These are phyloP conservation scores for Aspergillus tanneri DNA, from an alignment of 2,329 filamentous ascomycete species.

Conservation along the genomic window DNA sequence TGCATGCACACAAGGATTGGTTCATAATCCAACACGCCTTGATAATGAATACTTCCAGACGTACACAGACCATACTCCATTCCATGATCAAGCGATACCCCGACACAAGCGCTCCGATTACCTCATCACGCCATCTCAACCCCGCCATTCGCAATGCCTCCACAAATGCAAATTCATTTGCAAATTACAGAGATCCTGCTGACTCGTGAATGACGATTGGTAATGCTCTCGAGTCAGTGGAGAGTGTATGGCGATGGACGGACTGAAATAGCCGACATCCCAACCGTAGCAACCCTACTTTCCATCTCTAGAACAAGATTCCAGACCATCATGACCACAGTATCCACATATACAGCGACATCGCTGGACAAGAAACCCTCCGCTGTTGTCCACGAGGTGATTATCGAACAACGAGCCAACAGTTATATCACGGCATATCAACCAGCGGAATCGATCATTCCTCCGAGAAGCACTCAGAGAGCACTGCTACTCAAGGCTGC, in stretches of 20 bases:
- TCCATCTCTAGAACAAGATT: too few species aligned
- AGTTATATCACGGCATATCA: background rate
- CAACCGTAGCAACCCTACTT: too few species aligned
- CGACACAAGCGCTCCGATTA: too few species aligned
- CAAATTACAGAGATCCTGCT: conserved; percentile 9
- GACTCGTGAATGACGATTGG: background rate
- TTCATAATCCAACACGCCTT: too few species aligned
- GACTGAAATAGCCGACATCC: background rate
- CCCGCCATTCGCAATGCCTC: conserved; percentile 33
- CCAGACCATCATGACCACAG: conserved; percentile 16
- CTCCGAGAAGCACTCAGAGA: conserved; percentile 38
- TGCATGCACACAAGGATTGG: background rate
- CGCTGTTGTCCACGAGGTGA: conserved; percentile 11
- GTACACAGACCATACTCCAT: too few species aligned
- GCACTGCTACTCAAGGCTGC: conserved; percentile 53
- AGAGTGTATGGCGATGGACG: background rate
- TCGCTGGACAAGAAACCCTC: conserved; percentile 16
- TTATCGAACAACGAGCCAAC: conserved; percentile 10
- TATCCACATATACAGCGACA: conserved; percentile 12
- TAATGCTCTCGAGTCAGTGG: background rate
- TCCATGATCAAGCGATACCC: too few species aligned
- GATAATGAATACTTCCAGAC: too few species aligned
- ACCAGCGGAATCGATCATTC: conserved; percentile 8
- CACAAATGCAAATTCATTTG: conserved; percentile 4
- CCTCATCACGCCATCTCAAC: conserved; percentile 33